Conservation (phyloP, 768 basidiomycete genomes). For the Coprinopsis sp. region DNA sequence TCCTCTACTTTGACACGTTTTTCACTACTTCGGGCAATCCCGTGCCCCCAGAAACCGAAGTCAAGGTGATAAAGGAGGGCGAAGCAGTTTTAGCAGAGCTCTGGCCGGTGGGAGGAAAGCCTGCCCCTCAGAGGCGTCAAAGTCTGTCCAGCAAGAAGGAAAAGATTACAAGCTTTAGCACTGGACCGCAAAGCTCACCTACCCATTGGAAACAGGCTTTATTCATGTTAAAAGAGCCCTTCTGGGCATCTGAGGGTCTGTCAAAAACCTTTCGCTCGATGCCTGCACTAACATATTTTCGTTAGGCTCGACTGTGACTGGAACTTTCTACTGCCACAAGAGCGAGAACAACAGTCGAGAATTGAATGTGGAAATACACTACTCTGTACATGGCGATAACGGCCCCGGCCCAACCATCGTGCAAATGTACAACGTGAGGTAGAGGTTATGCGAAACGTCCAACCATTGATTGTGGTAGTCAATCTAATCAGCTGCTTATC, state of each 20-base stretch:
- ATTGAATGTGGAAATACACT: constrained; percentile 89
- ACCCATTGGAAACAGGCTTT: constrained; percentile 98
- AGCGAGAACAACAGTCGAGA: constrained; percentile 78
- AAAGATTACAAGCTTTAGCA: constrained; percentile 76
- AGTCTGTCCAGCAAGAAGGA: constrained; percentile 48
- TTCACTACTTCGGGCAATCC: constrained; percentile 61
- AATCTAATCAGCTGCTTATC: no score
- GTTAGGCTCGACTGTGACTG: constrained; percentile 67
- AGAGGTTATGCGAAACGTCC: no score
- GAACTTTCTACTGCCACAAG: constrained; percentile 83
- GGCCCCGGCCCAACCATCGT: constrained; percentile 43
- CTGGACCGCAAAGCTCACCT: constrained; percentile 78
- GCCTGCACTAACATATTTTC: not conserved
- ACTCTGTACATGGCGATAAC: constrained; percentile 44
- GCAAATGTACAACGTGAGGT: constrained; percentile 79
- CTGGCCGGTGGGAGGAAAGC: constrained; percentile 72
- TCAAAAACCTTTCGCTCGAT: constrained; percentile 1
- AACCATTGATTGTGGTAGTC: no score
- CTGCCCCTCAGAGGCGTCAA: constrained; percentile 53
- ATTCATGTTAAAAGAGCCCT: constrained; percentile 78
- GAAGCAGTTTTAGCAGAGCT: constrained; percentile 71
- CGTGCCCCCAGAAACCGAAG: constrained; percentile 46
- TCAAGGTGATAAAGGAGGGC: constrained; percentile 50
- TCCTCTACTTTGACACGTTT: constrained; percentile 95
- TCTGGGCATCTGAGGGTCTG: constrained; percentile 71